Conservation (phyloP, 2,329 filamentous ascomycete species). For the Trichocomaceae sp. region DNA sequence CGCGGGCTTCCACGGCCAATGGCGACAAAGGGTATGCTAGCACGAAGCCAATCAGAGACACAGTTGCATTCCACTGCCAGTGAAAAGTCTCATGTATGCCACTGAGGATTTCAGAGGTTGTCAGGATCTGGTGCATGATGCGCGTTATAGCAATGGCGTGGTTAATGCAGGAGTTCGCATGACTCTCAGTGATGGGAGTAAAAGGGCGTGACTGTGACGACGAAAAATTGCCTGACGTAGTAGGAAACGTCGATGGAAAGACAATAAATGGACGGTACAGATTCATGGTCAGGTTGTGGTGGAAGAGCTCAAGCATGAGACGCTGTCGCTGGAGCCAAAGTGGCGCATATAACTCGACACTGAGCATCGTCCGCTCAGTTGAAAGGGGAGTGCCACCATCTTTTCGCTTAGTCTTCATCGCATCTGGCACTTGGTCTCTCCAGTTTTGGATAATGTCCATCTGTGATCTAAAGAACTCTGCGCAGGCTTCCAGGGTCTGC, state of each 20-base stretch:
- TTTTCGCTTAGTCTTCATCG: conserved; percentile 34
- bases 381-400: conserved; percentile 31
- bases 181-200: conserved; percentile 21
- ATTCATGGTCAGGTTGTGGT: conserved; percentile 35
- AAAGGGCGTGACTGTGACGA: neutral
- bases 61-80: conserved; percentile 40
- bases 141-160: conserved; percentile 35
- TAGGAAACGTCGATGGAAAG: conserved; percentile 19
- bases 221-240: neutral
- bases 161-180: conserved; percentile 24
- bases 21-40: conserved; percentile 32
- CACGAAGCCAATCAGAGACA: conserved; percentile 38
- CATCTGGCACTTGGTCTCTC: conserved; percentile 31
- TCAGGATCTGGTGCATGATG: conserved; percentile 33
- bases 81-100: conserved; percentile 38
- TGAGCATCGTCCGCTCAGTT: conserved; percentile 30
- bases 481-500: conserved; percentile 24
- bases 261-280: conserved; percentile 38
- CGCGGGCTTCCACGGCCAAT: conserved; percentile 24
- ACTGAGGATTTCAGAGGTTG: conserved; percentile 26
- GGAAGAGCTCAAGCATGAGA: conserved; percentile 36
- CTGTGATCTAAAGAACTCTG: conserved; percentile 24
- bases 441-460: conserved; percentile 26
- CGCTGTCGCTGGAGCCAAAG: conserved; percentile 40
- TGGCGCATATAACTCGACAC: conserved; percentile 33